phyloP scores from a whole-genome alignment of 2,329 filamentous ascomycete species.

The Hymenoscyphus salicellus region DNA sequence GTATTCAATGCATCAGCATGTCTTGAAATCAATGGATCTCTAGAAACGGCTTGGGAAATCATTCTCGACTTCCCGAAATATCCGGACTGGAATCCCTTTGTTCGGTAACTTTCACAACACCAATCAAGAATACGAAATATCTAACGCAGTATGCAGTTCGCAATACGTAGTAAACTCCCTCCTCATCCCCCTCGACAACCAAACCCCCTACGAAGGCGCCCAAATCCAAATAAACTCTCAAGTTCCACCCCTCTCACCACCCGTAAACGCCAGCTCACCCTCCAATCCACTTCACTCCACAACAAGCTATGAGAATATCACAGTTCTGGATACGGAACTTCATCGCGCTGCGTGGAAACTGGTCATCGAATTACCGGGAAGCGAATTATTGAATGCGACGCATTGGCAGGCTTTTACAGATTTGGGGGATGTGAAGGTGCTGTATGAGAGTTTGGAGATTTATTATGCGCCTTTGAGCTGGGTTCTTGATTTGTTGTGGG shows the following conservation, averaged over 20 bases:
- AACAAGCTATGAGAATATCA: neutral
- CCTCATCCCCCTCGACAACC: neutral
- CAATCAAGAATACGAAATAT: neutral
- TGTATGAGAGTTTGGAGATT: constrained; percentile 1
- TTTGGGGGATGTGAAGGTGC: neutral
- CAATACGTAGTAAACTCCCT: neutral
- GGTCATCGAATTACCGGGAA: neutral
- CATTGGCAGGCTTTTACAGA: neutral
- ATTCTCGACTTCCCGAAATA: neutral
- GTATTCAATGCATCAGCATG: neutral
- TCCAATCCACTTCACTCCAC: neutral
- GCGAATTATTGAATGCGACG: neutral
- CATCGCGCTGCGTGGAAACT: neutral
- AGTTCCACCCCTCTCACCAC: neutral
- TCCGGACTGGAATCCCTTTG: neutral
- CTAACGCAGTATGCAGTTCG: neutral
- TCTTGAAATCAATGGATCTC: neutral
- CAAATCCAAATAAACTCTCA: neutral
- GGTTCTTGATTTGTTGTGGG: neutral
- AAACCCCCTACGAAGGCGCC: neutral
- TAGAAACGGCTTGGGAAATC: neutral
- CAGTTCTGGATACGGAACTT: neutral
- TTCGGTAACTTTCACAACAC: neutral
- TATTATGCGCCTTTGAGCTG: neutral
- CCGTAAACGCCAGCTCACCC: neutral